A percentile compares a stretch with the other conserved stretches of the same genome.
Evolutionary conservation across 768 basidiomycete species (phyloP).

Genomic region (Mycena kentingensis): DNA sequence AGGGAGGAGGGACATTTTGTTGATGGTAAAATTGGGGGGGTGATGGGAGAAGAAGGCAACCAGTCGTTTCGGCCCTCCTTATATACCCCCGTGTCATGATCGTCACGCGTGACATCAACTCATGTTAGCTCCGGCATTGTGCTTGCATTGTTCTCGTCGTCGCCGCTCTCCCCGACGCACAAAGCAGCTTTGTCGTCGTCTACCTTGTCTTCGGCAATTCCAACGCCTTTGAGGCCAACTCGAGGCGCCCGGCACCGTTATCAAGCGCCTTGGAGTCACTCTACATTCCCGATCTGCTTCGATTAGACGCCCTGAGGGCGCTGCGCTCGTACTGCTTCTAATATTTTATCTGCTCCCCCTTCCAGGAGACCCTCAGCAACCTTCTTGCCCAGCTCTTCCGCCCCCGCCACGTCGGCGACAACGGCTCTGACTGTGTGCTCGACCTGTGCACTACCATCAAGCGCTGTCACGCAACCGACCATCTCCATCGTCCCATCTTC

Average conservation of each 20-base stretch:
- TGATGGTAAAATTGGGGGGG: constrained; percentile 38
- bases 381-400: constrained; percentile 72
- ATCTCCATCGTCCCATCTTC: constrained; percentile 50
- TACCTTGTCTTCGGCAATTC: too few relatives aligned
- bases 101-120: not conserved
- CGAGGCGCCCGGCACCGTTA: not conserved
- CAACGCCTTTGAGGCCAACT: too few relatives aligned
- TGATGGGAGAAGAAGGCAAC: constrained; percentile 31
- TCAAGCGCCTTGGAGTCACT: not conserved
- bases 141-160: too few relatives aligned
- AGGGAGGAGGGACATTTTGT: constrained; percentile 67
- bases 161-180: too few relatives aligned
- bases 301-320: not conserved
- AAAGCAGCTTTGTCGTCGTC: too few relatives aligned
- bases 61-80: constrained; percentile 35
- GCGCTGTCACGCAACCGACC: constrained; percentile 79
- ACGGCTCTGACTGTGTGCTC: constrained; percentile 60
- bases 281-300: not conserved
- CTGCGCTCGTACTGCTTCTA: constrained; percentile 69
- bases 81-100: constrained; percentile 44
- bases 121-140: too few relatives aligned
- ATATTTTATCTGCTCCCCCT: constrained; percentile 71
- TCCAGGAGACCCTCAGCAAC: too few relatives aligned
- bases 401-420: too few relatives aligned
- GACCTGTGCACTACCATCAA: constrained; percentile 73